Evolutionary conservation across 1,139 yeast genomes (phyloP).

Genomic region (Lodderomyces elongisporus): DNA sequence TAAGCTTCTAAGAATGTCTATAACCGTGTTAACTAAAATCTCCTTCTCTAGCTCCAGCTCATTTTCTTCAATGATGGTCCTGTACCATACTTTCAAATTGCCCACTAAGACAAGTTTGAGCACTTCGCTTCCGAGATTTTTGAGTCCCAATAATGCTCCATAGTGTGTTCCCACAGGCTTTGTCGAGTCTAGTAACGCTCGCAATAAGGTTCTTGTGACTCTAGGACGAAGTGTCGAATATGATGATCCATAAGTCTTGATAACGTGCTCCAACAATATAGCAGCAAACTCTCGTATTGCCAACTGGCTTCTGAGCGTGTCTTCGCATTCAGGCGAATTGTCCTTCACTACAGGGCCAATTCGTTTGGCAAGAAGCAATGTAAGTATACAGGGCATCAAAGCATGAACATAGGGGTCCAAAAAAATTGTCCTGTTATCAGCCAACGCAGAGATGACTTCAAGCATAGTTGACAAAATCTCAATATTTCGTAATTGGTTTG

Average conservation of each 20-base stretch:
- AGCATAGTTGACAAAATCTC: constrained; percentile 80
- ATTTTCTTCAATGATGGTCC: constrained; percentile 42
- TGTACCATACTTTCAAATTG: constrained; percentile 76
- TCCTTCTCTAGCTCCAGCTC: constrained; percentile 39
- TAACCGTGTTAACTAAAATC: constrained; percentile 42
- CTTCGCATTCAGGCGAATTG: constrained; percentile 25
- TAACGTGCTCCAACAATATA: constrained; percentile 69
- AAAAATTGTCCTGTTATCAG: constrained; percentile 80
- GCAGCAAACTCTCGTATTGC: constrained; percentile 88
- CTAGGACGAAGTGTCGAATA: constrained; percentile 91
- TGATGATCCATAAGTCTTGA: constrained; percentile 75
- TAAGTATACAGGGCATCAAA: constrained; percentile 89
- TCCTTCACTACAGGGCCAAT: constrained; percentile 59
- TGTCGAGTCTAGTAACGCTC: constrained; percentile 77
- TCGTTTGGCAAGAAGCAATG: constrained; percentile 81
- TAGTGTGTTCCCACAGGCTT: constrained; percentile 86
- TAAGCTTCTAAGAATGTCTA: constrained; percentile 51
- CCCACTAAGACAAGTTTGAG: constrained; percentile 81
- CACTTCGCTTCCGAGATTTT: constrained; percentile 82
- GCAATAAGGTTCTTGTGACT: constrained; percentile 83
- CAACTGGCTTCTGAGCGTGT: constrained; percentile 38
- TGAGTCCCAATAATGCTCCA: constrained; percentile 85
- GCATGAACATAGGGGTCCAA: constrained; percentile 96
- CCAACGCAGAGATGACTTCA: constrained; percentile 80
- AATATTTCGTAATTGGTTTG: constrained; percentile 76